Evolutionary conservation across 768 basidiomycete species (phyloP).

Genomic region (Gelatoporia subvermispora): DNA sequence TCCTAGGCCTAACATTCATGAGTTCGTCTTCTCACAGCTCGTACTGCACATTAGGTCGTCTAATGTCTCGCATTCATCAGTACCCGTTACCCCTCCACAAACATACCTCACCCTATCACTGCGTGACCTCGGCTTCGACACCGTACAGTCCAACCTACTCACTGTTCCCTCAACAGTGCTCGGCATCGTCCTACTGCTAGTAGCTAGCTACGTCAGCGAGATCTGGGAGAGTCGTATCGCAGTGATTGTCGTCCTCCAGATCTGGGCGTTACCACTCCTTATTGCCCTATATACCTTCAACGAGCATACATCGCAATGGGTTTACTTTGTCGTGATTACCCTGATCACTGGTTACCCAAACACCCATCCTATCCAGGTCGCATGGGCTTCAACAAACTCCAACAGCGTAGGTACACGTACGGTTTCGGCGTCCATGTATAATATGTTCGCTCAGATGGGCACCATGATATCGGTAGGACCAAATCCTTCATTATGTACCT

Average conservation of each 20-base stretch:
- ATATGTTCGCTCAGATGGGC: constrained; percentile 62
- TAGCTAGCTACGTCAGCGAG: constrained; percentile 45
- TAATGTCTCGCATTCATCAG: constrained; percentile 21
- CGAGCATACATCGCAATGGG: constrained; percentile 47
- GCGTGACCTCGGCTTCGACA: constrained; percentile 57
- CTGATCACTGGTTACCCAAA: constrained; percentile 48
- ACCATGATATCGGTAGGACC: constrained; percentile 39
- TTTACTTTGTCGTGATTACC: constrained; percentile 51
- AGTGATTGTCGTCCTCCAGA: constrained; percentile 45
- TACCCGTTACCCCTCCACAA: constrained; percentile 56
- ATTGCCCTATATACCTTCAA: constrained; percentile 52
- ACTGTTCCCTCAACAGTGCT: constrained; percentile 53
- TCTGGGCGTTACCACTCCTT: constrained; percentile 63
- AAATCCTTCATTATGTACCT: background rate
- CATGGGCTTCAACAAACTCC: constrained; percentile 59
- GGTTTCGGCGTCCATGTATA: constrained; percentile 45
- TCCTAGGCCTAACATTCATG: constrained; percentile 49
- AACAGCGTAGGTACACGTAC: constrained; percentile 54
- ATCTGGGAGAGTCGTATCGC: constrained; percentile 49
- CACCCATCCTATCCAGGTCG: constrained; percentile 31
- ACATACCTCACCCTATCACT: constrained; percentile 62
- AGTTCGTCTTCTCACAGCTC: constrained; percentile 27
- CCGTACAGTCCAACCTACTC: constrained; percentile 58
- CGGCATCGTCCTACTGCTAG: constrained; percentile 40
- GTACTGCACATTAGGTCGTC: background rate